Evolutionary conservation across 148 eudicot species (phyloP).

Genomic region (Pharnaceum exiguum): DNA sequence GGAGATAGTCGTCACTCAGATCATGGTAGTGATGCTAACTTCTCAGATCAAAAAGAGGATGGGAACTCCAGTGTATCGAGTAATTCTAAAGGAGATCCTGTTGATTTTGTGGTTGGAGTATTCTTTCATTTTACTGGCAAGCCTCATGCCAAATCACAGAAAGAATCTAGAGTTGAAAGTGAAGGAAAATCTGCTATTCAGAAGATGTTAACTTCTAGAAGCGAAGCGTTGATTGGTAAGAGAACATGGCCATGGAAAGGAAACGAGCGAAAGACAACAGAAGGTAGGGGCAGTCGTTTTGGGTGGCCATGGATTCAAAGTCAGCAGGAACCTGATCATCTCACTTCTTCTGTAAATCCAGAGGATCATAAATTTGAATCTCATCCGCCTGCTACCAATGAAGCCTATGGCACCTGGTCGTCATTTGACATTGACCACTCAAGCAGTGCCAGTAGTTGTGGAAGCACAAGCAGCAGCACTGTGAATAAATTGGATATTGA

Average conservation of each 20-base stretch:
- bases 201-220: constrained; percentile 67
- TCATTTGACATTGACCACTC: constrained; percentile 74
- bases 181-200: constrained; percentile 65
- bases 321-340: constrained; percentile 54
- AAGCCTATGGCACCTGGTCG: constrained; percentile 81
- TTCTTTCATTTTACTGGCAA: constrained; percentile 40
- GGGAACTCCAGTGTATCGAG: constrained; percentile 81
- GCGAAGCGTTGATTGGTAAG: constrained; percentile 89
- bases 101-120: constrained; percentile 46
- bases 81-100: constrained; percentile 69
- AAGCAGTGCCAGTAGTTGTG: constrained; percentile 88
- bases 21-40: constrained; percentile 41
- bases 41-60: constrained; percentile 68
- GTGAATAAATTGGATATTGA: constrained; percentile 71
- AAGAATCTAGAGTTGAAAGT: constrained; percentile 53
- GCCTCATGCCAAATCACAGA: constrained; percentile 36
- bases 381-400: constrained; percentile 42
- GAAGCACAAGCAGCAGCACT: constrained; percentile 76
- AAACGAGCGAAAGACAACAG: constrained; percentile 51
- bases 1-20: constrained; percentile 72
- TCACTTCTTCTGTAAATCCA: constrained; percentile 26
- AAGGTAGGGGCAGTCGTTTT: constrained; percentile 46
- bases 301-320: constrained; percentile 61
- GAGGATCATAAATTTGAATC: constrained; percentile 46
- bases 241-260: constrained; percentile 90